These are phyloP conservation scores for Hypoxylon sp. DNA, from an alignment of 2,329 filamentous ascomycete species.

Conservation along the genomic window DNA sequence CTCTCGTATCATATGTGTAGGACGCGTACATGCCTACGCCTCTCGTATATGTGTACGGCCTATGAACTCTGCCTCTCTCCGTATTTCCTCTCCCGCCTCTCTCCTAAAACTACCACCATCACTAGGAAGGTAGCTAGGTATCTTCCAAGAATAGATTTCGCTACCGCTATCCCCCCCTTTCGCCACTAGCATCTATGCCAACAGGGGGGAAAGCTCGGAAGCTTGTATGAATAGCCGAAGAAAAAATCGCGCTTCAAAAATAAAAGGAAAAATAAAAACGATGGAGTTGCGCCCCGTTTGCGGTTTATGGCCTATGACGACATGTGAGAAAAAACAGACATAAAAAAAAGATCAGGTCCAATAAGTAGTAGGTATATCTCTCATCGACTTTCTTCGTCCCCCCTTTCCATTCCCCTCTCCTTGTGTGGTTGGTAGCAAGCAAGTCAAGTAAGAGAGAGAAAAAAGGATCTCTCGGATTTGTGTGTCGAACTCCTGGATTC, in stretches of 20 bases:
- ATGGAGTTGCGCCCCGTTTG: conserved; percentile 17
- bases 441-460: conserved; percentile 2
- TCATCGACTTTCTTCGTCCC: too few relatives aligned
- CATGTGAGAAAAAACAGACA: conserved; percentile 9
- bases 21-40: neutral
- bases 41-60: neutral
- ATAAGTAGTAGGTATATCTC: conserved; percentile 5
- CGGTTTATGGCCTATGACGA: conserved; percentile 21
- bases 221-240: conserved; percentile 9
- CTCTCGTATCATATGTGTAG: neutral
- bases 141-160: conserved; percentile 7
- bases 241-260: conserved; percentile 15
- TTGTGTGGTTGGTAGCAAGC: conserved; percentile 8
- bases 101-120: too few relatives aligned
- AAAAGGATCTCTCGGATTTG: conserved; percentile 9
- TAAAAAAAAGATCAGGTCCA: conserved; percentile 13
- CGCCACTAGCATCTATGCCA: too few relatives aligned
- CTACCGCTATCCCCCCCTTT: neutral
- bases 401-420: too few relatives aligned
- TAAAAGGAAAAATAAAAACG: conserved; percentile 7
- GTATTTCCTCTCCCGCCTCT: neutral
- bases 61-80: conserved; percentile 1
- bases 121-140: too few relatives aligned
- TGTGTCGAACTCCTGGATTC: conserved; percentile 32
- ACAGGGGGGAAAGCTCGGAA: conserved; percentile 3